Base-by-base conservation (phyloP, 2,329 filamentous ascomycete species). In the Neonectria sp. region DNA sequence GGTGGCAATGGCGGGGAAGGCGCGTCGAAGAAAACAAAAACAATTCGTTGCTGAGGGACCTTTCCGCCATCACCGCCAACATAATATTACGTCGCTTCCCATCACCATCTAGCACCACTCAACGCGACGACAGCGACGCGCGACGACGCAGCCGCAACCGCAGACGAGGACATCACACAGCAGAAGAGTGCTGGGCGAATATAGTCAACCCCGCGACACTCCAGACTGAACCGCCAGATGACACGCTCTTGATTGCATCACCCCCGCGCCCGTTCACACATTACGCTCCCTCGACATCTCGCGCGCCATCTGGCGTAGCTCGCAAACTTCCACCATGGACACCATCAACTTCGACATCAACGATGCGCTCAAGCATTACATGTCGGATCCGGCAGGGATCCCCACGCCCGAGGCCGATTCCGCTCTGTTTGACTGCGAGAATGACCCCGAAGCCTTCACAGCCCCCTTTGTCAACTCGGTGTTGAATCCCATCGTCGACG, bases 311-410 rank as follows among this genome's bases (percentile, higher is more conserved):
- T 57, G 69, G 71, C 68, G 65, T 71, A 71, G 70, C 65, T 55
- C 55, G 48, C 65, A 67, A 58, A 67, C 64, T 63, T 74, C 80
- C 76, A 81, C 71, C 79, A 92, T 92, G 91, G 92, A 86, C 77
- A 93, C 93, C 85, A 89, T 95, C 79, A 89, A 92, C 78, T 99
- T 99, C 84, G 94, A 98, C 81, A 94, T 99, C 82, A 97, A 98
- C 81, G 93, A 97, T 85, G 94, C 95, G 72, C 92, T 98, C 81
- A 98, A 97, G 86, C 90, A 94, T 80, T 99, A 98, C 83, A 93
- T 98, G 89, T 97, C 94, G 83, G 95, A 98, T 80, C 95, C 96
- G 9, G 86, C 91, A 52, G 89, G 90, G 45, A 93, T 98, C 63
- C 86, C 92, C 8, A 98, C 95, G 3, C 91, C 93, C 49, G 95